These are phyloP conservation scores for Aspergillus sp. DNA, from an alignment of 2,329 filamentous ascomycete genomes.

Conservation along the genomic window DNA sequence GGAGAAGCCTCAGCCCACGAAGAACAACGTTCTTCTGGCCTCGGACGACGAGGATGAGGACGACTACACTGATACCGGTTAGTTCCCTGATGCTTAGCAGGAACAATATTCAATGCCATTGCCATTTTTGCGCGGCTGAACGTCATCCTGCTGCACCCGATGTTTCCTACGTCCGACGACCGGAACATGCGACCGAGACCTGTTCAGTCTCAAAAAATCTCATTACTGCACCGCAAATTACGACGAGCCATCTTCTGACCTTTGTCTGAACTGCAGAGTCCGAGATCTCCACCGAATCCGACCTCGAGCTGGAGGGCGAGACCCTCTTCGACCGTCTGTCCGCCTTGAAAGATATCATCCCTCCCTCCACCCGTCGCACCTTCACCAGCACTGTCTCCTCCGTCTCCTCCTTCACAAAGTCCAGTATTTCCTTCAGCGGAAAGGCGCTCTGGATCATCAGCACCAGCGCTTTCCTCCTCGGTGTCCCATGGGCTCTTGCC, in stretches of 20 bases:
- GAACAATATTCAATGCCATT: not conserved
- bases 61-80: conserved; percentile 91
- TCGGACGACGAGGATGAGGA: conserved; percentile 70
- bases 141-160: conserved; percentile 8
- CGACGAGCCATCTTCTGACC: conserved; percentile 7
- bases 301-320: conserved; percentile 59
- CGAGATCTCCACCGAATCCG: conserved; percentile 78
- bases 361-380: conserved; percentile 68
- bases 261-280: conserved; percentile 57
- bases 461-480: conserved; percentile 83
- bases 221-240: not conserved
- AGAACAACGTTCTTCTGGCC: conserved; percentile 54
- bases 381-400: conserved; percentile 58
- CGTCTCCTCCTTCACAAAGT: conserved; percentile 45
- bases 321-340: conserved; percentile 66
- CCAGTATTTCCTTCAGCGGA: conserved; percentile 64
- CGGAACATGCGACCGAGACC: conserved; percentile 5
- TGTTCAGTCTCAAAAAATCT: not conserved
- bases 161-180: not conserved
- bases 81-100: conserved; percentile 23
- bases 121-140: conserved; percentile 37
- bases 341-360: conserved; percentile 73
- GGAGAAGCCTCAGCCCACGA: conserved; percentile 62
- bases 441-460: conserved; percentile 89
- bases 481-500: conserved; percentile 89